A percentile compares a stretch with the other conserved stretches of the same genome.
phyloP scores from a whole-genome alignment of 768 basidiomycete genomes.

The Phaeolepiota aurea region DNA sequence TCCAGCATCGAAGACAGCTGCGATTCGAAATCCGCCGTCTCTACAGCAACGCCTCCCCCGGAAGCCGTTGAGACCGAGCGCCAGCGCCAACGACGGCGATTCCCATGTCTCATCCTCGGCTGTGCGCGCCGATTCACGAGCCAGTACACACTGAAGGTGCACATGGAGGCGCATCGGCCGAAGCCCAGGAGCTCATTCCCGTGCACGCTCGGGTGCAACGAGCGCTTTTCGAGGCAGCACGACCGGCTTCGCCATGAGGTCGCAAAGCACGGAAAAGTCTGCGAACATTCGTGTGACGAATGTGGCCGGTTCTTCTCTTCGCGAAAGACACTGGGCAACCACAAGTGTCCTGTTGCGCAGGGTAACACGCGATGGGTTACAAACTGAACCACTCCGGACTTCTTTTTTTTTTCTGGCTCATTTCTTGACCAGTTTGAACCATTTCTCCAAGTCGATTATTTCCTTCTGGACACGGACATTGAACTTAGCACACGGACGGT shows the following conservation, averaged over 20 bases:
- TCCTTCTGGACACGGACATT: no score
- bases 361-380: conserved; percentile 42
- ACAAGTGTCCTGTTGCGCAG: conserved; percentile 46
- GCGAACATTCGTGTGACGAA: conserved; percentile 42
- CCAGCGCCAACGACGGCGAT: conserved; percentile 27
- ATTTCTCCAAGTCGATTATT: background rate
- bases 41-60: conserved; percentile 16
- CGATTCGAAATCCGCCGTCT: conserved; percentile 10
- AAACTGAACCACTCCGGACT: conserved; percentile 11
- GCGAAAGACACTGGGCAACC: conserved; percentile 42
- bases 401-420: conserved; percentile 7
- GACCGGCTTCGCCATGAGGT: conserved; percentile 52
- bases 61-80: conserved; percentile 23
- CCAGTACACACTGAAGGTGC: conserved; percentile 46
- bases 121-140: conserved; percentile 44
- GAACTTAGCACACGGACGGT: no score
- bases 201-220: conserved; percentile 46
- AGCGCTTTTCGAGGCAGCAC: conserved; percentile 48
- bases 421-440: conserved; percentile 2
- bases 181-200: conserved; percentile 39
- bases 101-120: conserved; percentile 37
- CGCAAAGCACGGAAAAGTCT: conserved; percentile 47
- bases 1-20: conserved; percentile 15
- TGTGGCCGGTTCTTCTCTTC: conserved; percentile 49
- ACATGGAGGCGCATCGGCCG: conserved; percentile 47